Evolutionary conservation across 1,284 basidiomycete species (phyloP).

Genomic region (Lentinus polychrous): DNA sequence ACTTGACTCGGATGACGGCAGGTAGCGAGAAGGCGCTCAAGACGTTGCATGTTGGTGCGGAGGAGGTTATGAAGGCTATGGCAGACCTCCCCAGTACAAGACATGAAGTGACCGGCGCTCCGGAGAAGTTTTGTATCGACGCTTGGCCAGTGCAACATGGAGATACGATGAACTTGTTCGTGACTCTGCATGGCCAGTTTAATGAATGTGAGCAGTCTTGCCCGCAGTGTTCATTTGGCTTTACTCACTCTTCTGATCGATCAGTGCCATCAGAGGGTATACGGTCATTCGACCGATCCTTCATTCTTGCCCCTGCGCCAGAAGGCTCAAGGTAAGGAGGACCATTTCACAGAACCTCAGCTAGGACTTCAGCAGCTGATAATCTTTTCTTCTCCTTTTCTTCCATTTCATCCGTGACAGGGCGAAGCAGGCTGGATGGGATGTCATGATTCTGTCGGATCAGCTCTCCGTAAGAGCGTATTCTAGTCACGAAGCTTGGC

Average conservation of each 20-base stretch:
- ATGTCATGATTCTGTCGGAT: conserved; percentile 86
- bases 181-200: conserved; percentile 90
- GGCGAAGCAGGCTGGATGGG: conserved; percentile 82
- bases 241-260: conserved; percentile 1
- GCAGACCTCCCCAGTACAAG: conserved; percentile 67
- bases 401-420: conserved; percentile 30
- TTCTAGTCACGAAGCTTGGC: conserved; percentile 78
- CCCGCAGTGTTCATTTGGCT: conserved; percentile 1
- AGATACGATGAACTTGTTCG: conserved; percentile 57
- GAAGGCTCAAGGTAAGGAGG: conserved; percentile 70
- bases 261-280: conserved; percentile 43
- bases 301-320: conserved; percentile 78
- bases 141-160: conserved; percentile 73
- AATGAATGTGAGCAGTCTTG: conserved; percentile 62
- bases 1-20: conserved; percentile 62
- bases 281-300: conserved; percentile 91
- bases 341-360: not conserved
- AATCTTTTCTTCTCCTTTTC: conserved; percentile 1
- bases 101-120: conserved; percentile 68
- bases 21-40: conserved; percentile 58
- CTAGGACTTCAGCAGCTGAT: not conserved
- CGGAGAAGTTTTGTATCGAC: conserved; percentile 86
- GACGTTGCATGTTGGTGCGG: conserved; percentile 70
- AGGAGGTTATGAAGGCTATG: conserved; percentile 59
- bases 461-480: conserved; percentile 80